Percentiles rank a stretch among this genome's conserved stretches.
Conservation (phyloP, 305 asterid species). For the Withania somnifera region DNA sequence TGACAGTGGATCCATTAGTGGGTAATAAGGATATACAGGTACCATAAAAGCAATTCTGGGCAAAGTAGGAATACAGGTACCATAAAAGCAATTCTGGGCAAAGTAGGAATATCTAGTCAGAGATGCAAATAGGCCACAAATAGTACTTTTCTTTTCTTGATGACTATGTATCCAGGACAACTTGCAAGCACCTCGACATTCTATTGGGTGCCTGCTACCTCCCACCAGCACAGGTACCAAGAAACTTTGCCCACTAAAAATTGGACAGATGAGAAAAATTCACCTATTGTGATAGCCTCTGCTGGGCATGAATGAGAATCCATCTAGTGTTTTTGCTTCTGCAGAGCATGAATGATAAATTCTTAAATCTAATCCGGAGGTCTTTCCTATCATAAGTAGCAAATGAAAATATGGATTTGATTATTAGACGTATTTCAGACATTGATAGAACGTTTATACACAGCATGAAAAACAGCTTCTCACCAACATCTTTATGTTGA, state of each 20-base stretch:
- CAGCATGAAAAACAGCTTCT: conserved; percentile 11
- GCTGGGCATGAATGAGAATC: not conserved
- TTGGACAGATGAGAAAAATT: not conserved
- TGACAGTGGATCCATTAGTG: not conserved
- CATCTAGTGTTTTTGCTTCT: not conserved
- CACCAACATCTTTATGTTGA: conserved; percentile 73
- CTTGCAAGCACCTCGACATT: not conserved
- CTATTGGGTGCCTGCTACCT: not conserved
- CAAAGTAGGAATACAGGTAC: not conserved
- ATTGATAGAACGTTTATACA: not conserved
- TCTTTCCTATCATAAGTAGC: not conserved
- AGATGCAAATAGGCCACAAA: not conserved
- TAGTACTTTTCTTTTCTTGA: not conserved
- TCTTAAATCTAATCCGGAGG: not conserved
- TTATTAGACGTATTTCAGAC: not conserved
- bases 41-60: not conserved
- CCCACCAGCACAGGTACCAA: not conserved
- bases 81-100: not conserved
- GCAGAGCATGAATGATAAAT: not conserved
- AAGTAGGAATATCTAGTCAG: not conserved
- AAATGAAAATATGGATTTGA: not conserved
- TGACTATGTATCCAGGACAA: not conserved
- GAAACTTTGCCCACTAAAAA: not conserved
- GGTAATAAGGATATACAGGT: not conserved
- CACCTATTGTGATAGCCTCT: not conserved